phyloP scores from a whole-genome alignment of 441 rosid species.

The Rhodomyrtus psidioides region DNA sequence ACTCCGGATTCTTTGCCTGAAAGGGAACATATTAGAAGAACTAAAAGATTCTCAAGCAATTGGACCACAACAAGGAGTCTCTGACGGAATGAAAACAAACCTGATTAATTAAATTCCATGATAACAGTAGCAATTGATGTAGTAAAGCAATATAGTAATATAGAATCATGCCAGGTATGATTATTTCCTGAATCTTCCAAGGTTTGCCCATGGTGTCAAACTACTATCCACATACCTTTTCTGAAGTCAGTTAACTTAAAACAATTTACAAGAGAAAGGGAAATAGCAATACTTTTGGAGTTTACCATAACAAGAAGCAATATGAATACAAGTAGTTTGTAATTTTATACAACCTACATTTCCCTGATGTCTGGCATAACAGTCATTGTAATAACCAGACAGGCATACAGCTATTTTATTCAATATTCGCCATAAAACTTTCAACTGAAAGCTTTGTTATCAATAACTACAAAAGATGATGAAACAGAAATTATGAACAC shows the following conservation, averaged over 20 bases:
- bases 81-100: neutral
- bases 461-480: neutral
- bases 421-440: neutral
- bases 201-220: neutral
- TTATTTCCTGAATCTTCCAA: neutral
- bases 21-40: neutral
- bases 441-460: neutral
- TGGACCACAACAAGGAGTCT: neutral
- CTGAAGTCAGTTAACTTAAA: neutral
- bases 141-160: neutral
- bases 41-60: neutral
- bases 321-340: neutral
- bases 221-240: neutral
- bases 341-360: neutral
- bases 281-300: neutral
- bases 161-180: neutral
- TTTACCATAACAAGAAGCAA: neutral
- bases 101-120: neutral
- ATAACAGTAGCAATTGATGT: neutral
- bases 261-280: neutral
- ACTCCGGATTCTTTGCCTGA: conserved; percentile 79
- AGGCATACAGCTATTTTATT: neutral
- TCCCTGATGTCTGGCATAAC: neutral
- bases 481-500: neutral
- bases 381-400: neutral